Base-by-base conservation (phyloP, 2,329 filamentous ascomycete species). In the Claviceps pazoutovae region DNA sequence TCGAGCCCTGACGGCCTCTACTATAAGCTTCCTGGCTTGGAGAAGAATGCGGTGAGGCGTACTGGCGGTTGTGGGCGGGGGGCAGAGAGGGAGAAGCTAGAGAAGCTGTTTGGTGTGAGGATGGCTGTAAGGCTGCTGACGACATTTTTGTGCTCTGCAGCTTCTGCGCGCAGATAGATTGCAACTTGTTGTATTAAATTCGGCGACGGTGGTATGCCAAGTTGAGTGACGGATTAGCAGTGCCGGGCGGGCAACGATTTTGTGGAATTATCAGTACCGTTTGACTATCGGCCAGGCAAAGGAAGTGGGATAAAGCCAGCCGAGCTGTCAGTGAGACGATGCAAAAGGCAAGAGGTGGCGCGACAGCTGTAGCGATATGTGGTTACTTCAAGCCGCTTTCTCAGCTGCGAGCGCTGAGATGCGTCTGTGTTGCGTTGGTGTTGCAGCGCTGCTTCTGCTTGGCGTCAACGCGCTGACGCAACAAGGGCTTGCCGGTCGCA, bases 91-190 rank as follows among this genome's bases (percentile, higher is more conserved):
- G 72, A 54, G 73, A 69, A 51, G 72, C 67, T 59, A 75, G 64
- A 56, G 71, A 68, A 56, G 71, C 68, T 62, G 75, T 74, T 63
- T 77, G 75, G 65, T 78, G 76, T 60, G 76, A 71, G 63, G 74
- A 69, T 57, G 77, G 70, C 67, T 84, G 81, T 64, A 84, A 69
- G 60, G 76, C 76, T 72, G 80, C 77, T 66, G 77, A 80, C 68
- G 63, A 67, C 66, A 67, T 68, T 53, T 62, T 67, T 55, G 14
- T 58, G 60, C 58, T 57, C 57, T 53, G 41, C 51, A 52, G 49
- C 43, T 45, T 45, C 38, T 26, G 50, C 51, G 46, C 50, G 36
- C 23, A n/a, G 41, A 48, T 17, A 41, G 5, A 13, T 41, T 17
- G 37, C 37, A 38, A 52, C 46, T 51, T 26, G 51, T 48, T 53